A percentile compares a stretch with the other conserved stretches of the same genome.
Evolutionary conservation across 1,139 yeast species (phyloP).

Genomic region (Blastobotrys petasosporus): DNA sequence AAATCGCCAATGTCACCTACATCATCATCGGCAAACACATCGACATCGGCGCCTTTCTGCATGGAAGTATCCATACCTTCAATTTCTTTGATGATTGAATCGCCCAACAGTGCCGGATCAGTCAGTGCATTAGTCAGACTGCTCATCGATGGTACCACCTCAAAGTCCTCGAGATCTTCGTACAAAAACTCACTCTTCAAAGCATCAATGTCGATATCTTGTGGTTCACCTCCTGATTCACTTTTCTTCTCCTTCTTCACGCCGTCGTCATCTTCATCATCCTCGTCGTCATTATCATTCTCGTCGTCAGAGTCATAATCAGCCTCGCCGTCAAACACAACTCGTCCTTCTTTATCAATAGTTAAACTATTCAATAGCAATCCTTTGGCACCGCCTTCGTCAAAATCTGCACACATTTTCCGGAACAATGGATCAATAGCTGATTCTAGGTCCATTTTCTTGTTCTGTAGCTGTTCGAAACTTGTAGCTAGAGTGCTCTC

Average conservation of each 20-base stretch:
- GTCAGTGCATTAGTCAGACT: constrained; percentile 52
- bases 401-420: constrained; percentile 85
- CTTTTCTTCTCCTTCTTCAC: constrained; percentile 37
- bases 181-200: constrained; percentile 21
- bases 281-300: constrained; percentile 23
- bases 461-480: constrained; percentile 57
- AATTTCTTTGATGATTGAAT: constrained; percentile 22
- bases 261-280: constrained; percentile 36
- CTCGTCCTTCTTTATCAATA: constrained; percentile 52
- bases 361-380: constrained; percentile 64
- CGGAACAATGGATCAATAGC: constrained; percentile 84
- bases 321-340: constrained; percentile 50
- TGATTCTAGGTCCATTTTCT: constrained; percentile 69
- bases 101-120: constrained; percentile 36
- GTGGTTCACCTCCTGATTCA: background rate
- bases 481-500: constrained; percentile 47
- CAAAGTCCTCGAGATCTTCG: constrained; percentile 35
- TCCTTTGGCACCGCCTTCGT: constrained; percentile 93
- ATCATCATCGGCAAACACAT: constrained; percentile 19
- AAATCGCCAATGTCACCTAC: constrained; percentile 30
- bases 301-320: constrained; percentile 24
- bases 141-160: constrained; percentile 59
- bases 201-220: constrained; percentile 16
- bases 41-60: constrained; percentile 16
- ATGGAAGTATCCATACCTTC: constrained; percentile 16